These are phyloP conservation scores for Eucalyptus tenuipes DNA, from an alignment of 345 rosid genomes.

Conservation along the genomic window DNA sequence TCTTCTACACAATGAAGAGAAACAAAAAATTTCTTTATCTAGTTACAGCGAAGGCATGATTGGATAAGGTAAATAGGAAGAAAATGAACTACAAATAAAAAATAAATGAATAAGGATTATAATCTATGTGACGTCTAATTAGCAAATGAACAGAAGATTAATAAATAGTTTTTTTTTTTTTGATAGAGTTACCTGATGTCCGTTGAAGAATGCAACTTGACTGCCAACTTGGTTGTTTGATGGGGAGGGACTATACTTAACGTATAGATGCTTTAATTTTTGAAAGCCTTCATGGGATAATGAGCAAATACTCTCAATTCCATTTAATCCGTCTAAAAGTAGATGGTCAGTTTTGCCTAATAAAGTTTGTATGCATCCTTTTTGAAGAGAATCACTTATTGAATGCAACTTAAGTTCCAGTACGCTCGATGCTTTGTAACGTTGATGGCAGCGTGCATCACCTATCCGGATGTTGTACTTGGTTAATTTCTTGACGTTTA, in stretches of 20 bases:
- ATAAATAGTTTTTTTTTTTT: accelerated
- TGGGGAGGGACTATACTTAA: accelerated
- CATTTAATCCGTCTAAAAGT: background rate
- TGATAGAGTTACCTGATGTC: background rate
- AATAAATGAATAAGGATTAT: too few species aligned
- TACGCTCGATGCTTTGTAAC: accelerated
- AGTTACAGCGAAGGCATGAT: background rate
- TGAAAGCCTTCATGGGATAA: background rate
- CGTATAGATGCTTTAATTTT: background rate
- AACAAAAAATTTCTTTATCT: background rate
- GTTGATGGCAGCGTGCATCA: accelerated
- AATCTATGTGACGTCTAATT: accelerated
- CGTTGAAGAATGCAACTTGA: background rate
- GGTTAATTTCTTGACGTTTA: background rate
- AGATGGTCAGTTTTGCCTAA: background rate
- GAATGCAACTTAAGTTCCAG: accelerated
- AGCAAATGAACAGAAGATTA: background rate
- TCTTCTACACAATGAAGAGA: background rate
- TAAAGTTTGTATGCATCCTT: accelerated
- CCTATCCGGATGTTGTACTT: background rate
- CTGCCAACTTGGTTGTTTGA: background rate
- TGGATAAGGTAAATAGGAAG: too few species aligned
- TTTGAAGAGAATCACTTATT: accelerated
- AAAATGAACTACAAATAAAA: too few species aligned
- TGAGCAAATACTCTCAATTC: accelerated